Conservation (phyloP, 2,329 filamentous ascomycete species). For the Apiospora sp. region DNA sequence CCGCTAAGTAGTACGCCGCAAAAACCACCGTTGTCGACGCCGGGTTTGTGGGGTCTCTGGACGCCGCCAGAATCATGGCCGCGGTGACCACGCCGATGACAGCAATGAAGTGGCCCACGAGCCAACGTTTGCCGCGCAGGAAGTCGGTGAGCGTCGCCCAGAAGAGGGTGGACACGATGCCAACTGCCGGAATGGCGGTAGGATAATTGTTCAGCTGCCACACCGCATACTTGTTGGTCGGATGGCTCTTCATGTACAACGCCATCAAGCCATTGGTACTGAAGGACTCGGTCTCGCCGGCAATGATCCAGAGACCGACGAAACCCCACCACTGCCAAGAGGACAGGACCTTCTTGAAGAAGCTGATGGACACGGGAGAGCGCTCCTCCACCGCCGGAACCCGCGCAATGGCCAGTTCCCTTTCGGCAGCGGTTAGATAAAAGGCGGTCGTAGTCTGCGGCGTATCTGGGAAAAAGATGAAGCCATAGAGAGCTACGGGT, state of each 20-base stretch:
- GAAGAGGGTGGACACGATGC: conserved; percentile 69
- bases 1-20: conserved; percentile 74
- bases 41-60: conserved; percentile 47
- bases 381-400: conserved; percentile 48
- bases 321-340: conserved; percentile 75
- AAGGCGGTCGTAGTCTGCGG: conserved; percentile 57
- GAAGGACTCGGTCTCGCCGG: conserved; percentile 76
- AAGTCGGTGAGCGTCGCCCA: conserved; percentile 75
- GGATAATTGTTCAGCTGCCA: conserved; percentile 65
- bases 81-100: conserved; percentile 70
- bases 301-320: conserved; percentile 72
- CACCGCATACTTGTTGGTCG: conserved; percentile 51
- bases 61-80: conserved; percentile 66
- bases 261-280: conserved; percentile 67
- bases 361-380: conserved; percentile 56
- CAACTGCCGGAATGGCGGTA: conserved; percentile 62
- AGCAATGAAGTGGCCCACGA: conserved; percentile 73
- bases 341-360: conserved; percentile 62
- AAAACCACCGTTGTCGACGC: conserved; percentile 63
- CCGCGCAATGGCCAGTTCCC: conserved; percentile 47
- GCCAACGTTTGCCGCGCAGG: conserved; percentile 67
- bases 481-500: conserved; percentile 63
- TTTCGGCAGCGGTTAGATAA: conserved; percentile 52
- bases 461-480: conserved; percentile 61
- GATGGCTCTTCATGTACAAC: conserved; percentile 59